Percentiles rank a stretch among this genome's conserved stretches.
These are phyloP conservation scores for Ophiostoma australiae DNA, from an alignment of 2,329 filamentous ascomycete genomes.

Conservation along the genomic window DNA sequence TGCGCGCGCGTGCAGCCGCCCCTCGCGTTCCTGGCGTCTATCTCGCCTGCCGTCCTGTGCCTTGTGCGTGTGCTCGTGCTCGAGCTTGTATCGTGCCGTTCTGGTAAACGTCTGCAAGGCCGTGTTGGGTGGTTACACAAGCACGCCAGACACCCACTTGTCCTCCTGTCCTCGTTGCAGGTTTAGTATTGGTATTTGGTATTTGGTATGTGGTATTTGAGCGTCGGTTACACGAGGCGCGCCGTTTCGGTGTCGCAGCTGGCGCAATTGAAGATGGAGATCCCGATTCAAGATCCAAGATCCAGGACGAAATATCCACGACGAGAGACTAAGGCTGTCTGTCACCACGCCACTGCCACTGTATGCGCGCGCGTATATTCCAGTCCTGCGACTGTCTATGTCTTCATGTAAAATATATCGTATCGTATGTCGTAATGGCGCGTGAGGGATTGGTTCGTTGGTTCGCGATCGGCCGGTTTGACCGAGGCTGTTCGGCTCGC, in stretches of 20 bases:
- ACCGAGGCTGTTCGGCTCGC: not conserved
- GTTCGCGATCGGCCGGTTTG: not conserved
- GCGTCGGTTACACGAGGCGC: conserved; percentile 7
- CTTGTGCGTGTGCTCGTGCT: too few relatives aligned
- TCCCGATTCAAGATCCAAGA: not conserved
- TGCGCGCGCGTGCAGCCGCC: not conserved
- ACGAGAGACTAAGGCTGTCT: not conserved
- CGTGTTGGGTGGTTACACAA: conserved; percentile 6
- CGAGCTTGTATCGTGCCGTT: not conserved
- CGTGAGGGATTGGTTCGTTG: not conserved
- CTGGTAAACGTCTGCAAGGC: not conserved
- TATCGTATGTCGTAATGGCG: not conserved
- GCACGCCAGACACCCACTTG: not conserved
- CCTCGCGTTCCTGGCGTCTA: not conserved
- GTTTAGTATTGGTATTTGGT: too few relatives aligned
- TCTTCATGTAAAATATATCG: not conserved
- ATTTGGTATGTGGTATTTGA: not conserved
- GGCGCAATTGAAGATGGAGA: not conserved
- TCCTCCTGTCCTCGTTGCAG: too few relatives aligned
- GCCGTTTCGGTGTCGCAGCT: not conserved
- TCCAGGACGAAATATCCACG: too few relatives aligned
- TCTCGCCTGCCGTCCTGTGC: not conserved
- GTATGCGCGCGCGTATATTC: not conserved
- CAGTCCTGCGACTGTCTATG: not conserved
- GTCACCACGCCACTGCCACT: too few relatives aligned